These are phyloP conservation scores for Ilyonectria sp. DNA, from an alignment of 2,329 filamentous ascomycete genomes.

Conservation along the genomic window DNA sequence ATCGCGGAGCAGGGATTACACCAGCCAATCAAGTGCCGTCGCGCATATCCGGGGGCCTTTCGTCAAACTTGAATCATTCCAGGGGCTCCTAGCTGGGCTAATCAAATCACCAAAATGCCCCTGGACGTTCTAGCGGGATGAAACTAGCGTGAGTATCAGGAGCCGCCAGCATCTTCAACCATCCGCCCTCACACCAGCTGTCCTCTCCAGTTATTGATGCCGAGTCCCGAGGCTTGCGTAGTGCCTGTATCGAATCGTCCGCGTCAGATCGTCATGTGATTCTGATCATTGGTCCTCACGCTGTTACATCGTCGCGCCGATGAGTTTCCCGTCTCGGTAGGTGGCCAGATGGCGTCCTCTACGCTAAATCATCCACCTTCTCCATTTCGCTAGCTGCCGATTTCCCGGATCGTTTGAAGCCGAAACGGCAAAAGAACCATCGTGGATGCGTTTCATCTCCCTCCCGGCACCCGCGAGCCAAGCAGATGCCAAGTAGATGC, in stretches of 20 bases:
- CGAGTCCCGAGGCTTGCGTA: background rate
- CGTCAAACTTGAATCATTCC: background rate
- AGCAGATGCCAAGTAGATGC: conserved; percentile 22
- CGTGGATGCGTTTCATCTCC: conserved; percentile 3
- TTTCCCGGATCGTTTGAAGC: conserved; percentile 8
- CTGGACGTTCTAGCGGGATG: background rate
- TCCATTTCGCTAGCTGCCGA: conserved; percentile 7
- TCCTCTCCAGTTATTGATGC: background rate
- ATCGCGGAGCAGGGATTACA: background rate
- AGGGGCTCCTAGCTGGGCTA: background rate
- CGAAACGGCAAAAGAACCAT: conserved; percentile 16
- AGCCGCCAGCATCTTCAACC: background rate
- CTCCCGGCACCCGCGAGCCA: conserved; percentile 4
- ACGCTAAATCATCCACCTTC: background rate
- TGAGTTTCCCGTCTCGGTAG: conserved; percentile 1
- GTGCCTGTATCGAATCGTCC: background rate
- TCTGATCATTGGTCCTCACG: background rate
- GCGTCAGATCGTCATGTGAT: background rate
- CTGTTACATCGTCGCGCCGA: background rate
- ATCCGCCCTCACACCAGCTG: background rate
- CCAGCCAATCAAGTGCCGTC: background rate
- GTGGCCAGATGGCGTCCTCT: background rate
- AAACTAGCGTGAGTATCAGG: background rate
- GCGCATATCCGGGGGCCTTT: background rate
- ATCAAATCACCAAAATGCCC: background rate